phyloP scores from a whole-genome alignment of 2,329 filamentous ascomycete genomes.

The Fusarium longipes region DNA sequence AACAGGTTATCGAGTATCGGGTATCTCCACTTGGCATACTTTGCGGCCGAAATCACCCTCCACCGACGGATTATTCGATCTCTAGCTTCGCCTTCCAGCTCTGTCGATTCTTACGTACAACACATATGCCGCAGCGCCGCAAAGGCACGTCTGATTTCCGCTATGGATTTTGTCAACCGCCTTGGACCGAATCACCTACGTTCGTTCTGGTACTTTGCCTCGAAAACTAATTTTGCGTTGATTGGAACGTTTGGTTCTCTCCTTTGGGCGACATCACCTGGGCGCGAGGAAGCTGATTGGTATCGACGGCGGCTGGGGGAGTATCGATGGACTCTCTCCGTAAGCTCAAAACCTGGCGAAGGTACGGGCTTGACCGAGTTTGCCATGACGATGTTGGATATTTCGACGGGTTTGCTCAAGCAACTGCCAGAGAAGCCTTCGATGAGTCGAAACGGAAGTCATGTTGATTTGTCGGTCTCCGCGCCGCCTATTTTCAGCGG shows the following conservation, averaged over 20 bases:
- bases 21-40: conserved; percentile 91
- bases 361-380: conserved; percentile 71
- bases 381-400: conserved; percentile 82
- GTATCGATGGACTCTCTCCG: conserved; percentile 93
- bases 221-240: conserved; percentile 90
- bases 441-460: conserved; percentile 66
- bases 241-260: conserved; percentile 94
- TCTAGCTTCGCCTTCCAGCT: conserved; percentile 59
- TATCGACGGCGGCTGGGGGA: conserved; percentile 87
- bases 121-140: conserved; percentile 94
- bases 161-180: conserved; percentile 97
- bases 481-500: conserved; percentile 49
- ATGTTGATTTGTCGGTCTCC: conserved; percentile 58
- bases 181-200: conserved; percentile 86
- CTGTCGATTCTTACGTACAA: conserved; percentile 81
- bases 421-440: conserved; percentile 77
- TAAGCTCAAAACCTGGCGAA: conserved; percentile 79
- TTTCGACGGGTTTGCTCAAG: conserved; percentile 75
- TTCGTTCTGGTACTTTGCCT: conserved; percentile 93
- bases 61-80: conserved; percentile 92
- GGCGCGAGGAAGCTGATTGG: conserved; percentile 90
- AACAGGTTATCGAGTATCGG: conserved; percentile 71
- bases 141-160: conserved; percentile 92
- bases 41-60: conserved; percentile 92
- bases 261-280: conserved; percentile 88